Evolutionary conservation across 139 green algal genomes (phyloP), one percentile per base, ranked within the genome.

Genomic region (Chlorella ohadii): DNA sequence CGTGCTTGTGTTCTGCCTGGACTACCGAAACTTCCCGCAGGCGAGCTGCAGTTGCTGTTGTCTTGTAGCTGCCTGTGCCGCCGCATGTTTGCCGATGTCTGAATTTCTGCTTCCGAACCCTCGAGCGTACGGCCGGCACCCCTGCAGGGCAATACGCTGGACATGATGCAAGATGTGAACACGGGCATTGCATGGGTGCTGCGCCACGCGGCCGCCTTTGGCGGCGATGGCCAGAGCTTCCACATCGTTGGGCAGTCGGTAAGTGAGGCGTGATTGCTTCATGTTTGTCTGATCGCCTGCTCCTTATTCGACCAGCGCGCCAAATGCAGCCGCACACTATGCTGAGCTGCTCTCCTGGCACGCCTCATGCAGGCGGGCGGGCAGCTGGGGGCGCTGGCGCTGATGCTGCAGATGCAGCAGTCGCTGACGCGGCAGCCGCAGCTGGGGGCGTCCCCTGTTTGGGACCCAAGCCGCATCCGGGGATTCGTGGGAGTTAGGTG

Each of bases 121-220:
- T n/a, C n/a, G n/a, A n/a, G n/a, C n/a, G n/a, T 16, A 51, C 9
- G 6, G 44, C 44, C 9, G 44, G 7, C 44, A 6, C 6, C 44
- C 9, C n/a, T 87, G 34, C 94, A 98, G 93, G 94, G 94, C 57
- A 94, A 87, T 12, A 87, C 89, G 4, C 61, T 89, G 17, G 92
- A 98, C 86, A 99, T 99, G 96, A 63, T 99, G 44, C 83, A 97
- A 72, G 96, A 99, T 85, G 87, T 98, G 25, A 97, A 98, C 90
- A 92, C 85, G 0, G 96, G 95, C 78, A 95, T 99, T 25, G 66
- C 55, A 6, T 99, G 96, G 96, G 94, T 97, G 68, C 72, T 97
- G 55, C 36, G 88, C 61, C 90, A 94, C 63, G 88, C 92, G 28
- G 61, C 78, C 16, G 55, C 88, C 3, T 95, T 95, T 72, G 91